A percentile compares a stretch with the other conserved stretches of the same genome.
These are phyloP conservation scores for Withania somnifera DNA, from an alignment of 305 asterid species.

Conservation along the genomic window DNA sequence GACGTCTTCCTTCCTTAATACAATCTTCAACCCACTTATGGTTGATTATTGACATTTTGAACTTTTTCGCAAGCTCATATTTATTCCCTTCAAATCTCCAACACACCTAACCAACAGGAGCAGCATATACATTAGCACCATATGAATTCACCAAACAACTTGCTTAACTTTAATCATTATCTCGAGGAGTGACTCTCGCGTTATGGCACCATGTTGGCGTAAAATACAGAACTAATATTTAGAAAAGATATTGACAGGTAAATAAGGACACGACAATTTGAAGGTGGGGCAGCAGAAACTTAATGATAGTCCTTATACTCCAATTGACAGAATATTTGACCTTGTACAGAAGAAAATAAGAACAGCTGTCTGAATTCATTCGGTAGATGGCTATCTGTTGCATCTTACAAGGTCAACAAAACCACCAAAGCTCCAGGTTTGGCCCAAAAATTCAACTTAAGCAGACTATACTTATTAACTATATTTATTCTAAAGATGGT, in stretches of 20 bases:
- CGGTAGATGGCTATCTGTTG: background rate
- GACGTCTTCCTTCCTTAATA: conserved; percentile 19
- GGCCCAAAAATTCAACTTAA: background rate
- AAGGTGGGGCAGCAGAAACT: background rate
- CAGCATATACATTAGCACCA: background rate
- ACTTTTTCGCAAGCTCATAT: conserved; percentile 34
- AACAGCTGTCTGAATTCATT: background rate
- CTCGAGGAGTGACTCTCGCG: background rate
- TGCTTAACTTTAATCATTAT: background rate
- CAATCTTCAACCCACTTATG: conserved; percentile 46
- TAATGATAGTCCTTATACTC: background rate
- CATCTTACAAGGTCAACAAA: background rate
- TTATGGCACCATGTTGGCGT: background rate
- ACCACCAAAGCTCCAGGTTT: background rate
- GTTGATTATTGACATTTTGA: conserved; percentile 35
- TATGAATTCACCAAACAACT: background rate
- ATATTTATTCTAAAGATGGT: background rate
- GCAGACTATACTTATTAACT: background rate
- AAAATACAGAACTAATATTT: background rate
- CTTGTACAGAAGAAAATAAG: background rate
- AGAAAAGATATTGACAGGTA: background rate
- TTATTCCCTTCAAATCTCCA: conserved; percentile 78
- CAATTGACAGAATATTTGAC: background rate
- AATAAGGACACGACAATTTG: background rate
- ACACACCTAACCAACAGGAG: conserved; percentile 45